Base-by-base conservation (phyloP, 495 filamentous ascomycete species). In the Extremus antarcticus region DNA sequence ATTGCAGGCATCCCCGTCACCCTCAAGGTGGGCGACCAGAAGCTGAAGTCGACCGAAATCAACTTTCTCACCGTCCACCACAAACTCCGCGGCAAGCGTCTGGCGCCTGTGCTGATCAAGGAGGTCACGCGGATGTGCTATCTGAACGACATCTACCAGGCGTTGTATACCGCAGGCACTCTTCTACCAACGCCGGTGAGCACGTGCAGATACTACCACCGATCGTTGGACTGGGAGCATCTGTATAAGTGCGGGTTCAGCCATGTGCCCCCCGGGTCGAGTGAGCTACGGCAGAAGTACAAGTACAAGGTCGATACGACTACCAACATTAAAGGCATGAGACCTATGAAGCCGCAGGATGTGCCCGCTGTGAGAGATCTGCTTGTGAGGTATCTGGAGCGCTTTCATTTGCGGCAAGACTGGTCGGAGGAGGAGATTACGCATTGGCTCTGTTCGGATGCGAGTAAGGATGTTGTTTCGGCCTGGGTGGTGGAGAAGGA, bases 41-140 rank as follows among this genome's bases (percentile, higher is more conserved):
- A 76, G 46, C 68, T 97, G 60, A 81, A 82, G 50, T 82, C 83
- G 52, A 90, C 85, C 29, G 92, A 98, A 67, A 90, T 97, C 71
- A 97, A 98, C 72, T 97, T 95, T 74, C 85, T 98, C 50, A 94
- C 88, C 67, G 81, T 97, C 58, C 94, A 97, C 76, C 97, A 95
- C 76, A 97, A 96, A 70, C 81, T 98, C 9, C 86, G 94, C 41
- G 81, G 84, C 15, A 96, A 98, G 71, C 83, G 94, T 11, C 78
- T 98, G 39, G 79, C 92, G 0, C 92, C 92, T 0, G 85, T 95
- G 2, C 78, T 98, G 40, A 98, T 98, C 72, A 94, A 96, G 66
- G 92, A 97, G 66, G 89, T 98, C 65, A 96, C 92, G 10, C 83
- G 92, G 19, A 79, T 87, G 47, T 90, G 87, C 73, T 91, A 97